phyloP scores from a whole-genome alignment of 306 rosid species.

The Luffa acutangula region DNA sequence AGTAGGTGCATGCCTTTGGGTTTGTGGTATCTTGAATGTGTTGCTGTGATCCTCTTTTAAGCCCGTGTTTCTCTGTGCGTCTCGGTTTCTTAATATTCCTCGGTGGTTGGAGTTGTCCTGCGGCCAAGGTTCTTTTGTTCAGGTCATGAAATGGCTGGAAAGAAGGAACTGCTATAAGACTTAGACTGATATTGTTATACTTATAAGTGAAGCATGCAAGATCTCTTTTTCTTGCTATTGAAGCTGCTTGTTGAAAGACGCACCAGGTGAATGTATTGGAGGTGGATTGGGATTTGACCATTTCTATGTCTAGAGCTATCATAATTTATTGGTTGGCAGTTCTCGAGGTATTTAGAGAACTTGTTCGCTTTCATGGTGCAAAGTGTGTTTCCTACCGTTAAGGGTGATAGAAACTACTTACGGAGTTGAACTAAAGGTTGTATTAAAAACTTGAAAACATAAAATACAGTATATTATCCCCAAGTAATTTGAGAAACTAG shows the following conservation, averaged over 20 bases:
- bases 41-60: not conserved
- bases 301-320: not conserved
- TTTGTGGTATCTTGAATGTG: not conserved
- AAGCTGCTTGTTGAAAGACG: not conserved
- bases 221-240: not conserved
- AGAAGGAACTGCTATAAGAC: not conserved
- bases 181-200: not conserved
- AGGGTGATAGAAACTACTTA: not conserved
- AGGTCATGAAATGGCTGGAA: not conserved
- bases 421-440: not conserved
- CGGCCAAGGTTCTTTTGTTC: not conserved
- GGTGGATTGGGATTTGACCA: not conserved
- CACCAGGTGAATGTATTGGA: not conserved
- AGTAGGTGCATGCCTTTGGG: conserved; percentile 1
- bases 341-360: not conserved
- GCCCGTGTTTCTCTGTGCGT: not conserved
- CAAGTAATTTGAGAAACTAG: not conserved
- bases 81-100: not conserved
- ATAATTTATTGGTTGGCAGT: not conserved
- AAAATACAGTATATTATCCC: not conserved
- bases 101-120: not conserved
- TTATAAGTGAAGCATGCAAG: not conserved
- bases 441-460: not conserved
- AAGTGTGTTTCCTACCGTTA: not conserved
- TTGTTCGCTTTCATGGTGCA: not conserved